These are phyloP conservation scores for Yamadazyma olivae DNA, from an alignment of 805 yeast species.

Conservation along the genomic window DNA sequence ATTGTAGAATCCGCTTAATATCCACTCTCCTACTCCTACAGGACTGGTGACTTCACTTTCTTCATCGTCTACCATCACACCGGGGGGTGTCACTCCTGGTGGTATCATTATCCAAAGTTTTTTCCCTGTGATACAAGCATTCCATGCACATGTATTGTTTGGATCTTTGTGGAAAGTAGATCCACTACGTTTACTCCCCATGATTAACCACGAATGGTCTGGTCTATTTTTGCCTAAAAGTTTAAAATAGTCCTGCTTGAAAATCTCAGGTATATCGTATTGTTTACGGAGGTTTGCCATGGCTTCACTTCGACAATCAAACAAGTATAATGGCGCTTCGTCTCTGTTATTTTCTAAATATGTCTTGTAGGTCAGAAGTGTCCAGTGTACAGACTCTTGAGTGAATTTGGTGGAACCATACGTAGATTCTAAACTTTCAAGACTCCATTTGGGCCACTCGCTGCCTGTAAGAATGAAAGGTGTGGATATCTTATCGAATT, in stretches of 20 bases:
- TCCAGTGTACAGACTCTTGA: constrained; percentile 87
- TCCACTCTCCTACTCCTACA: constrained; percentile 92
- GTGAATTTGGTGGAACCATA: constrained; percentile 66
- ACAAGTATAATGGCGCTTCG: constrained; percentile 81
- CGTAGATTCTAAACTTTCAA: constrained; percentile 44
- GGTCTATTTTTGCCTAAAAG: constrained; percentile 63
- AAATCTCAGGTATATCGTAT: constrained; percentile 50
- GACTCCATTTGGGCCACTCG: constrained; percentile 69
- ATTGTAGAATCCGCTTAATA: constrained; percentile 73
- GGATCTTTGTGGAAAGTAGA: constrained; percentile 95
- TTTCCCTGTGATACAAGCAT: constrained; percentile 67
- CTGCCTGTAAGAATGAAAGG: constrained; percentile 61
- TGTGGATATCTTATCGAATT: constrained; percentile 48
- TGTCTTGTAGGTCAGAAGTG: constrained; percentile 54
- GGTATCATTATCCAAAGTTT: constrained; percentile 91
- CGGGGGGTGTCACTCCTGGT: constrained; percentile 75
- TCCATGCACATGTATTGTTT: constrained; percentile 89
- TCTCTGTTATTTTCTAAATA: constrained; percentile 64
- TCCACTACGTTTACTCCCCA: constrained; percentile 80
- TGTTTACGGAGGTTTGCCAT: constrained; percentile 54
- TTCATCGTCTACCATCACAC: constrained; percentile 70
- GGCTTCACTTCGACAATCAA: constrained; percentile 77
- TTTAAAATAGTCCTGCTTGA: constrained; percentile 59
- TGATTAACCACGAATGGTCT: constrained; percentile 88
- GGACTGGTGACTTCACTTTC: constrained; percentile 92